Evolutionary conservation across 768 basidiomycete species (phyloP), one percentile per base, ranked within the genome.

Genomic region (Fomitopsis serialis): DNA sequence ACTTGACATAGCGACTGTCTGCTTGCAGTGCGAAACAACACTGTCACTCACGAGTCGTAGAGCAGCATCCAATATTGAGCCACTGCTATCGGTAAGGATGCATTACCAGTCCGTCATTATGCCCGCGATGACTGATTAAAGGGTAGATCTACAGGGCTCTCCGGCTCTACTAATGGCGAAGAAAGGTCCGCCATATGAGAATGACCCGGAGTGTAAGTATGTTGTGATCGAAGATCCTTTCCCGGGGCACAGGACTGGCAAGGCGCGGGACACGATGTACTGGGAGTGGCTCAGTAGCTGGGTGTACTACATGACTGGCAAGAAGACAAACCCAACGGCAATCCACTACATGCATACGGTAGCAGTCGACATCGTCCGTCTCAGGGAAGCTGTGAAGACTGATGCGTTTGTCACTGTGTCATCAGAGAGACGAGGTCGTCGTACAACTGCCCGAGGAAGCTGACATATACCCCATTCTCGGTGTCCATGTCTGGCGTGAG

Each of bases 221-320:
- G 51, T 66, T 34, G 63, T 66, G n/a, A 58, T 66, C 45, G 58
- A 59, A 13, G 55, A 62, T 49, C 65, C 65, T 9, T 66, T 63
- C 63, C 63, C 63, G 17, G 58, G 59, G 2, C 46, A 54, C 52
- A 48, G 40, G 43, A 32, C 48, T 6, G 58, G 57, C 44, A 58
- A 53, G 52, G 46, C 24, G 2, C 57, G 63, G 24, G 46, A 48
- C 13, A 24, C 53, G 24, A 27, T n/a, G 1, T 66, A 50, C 49
- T 64, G 40, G 37, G 56, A 64, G 35, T 29, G 42, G 29, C 54
- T 66, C 9, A 57, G 57, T 24, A 48, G 59, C 11, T 66, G 65
- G 65, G 50, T 66, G 22, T 52, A 48, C 35, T 64, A 54, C 53
- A 62, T 63, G 58, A 36, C 58, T 2, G 53, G 45, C 36, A 61